These are phyloP conservation scores for Pneumocystis murina DNA, from an alignment of 1,139 yeast genomes.

Conservation along the genomic window DNA sequence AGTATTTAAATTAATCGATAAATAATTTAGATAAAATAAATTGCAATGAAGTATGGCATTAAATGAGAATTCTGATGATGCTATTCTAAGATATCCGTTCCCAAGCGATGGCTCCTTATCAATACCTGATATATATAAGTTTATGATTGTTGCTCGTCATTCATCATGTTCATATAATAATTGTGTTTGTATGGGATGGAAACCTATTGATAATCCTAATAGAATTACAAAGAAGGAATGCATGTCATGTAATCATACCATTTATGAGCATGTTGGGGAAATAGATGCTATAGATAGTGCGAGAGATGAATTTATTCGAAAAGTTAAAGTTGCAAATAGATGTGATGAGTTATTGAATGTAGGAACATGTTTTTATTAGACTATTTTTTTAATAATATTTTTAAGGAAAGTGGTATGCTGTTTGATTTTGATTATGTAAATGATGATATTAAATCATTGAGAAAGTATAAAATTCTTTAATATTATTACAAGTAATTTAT, in stretches of 20 bases:
- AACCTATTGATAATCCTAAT: not conserved
- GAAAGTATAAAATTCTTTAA: constrained; percentile 2
- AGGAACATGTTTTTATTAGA: not conserved
- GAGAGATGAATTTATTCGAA: not conserved
- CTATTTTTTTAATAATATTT: not conserved
- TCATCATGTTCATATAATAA: constrained; percentile 5
- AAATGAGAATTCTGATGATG: not conserved
- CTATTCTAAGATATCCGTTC: not conserved
- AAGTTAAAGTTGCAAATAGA: constrained; percentile 8
- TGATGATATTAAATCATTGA: constrained; percentile 8
- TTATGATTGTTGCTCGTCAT: constrained; percentile 2
- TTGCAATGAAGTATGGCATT: not conserved
- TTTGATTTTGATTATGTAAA: constrained; percentile 6
- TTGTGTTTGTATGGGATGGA: constrained; percentile 3
- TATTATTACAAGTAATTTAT: not conserved
- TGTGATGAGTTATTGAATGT: constrained; percentile 7
- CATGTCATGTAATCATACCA: not conserved
- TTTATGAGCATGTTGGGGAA: constrained; percentile 1
- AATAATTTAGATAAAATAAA: constrained; percentile 10
- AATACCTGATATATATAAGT: not conserved
- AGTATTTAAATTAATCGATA: constrained; percentile 1
- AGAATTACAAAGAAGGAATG: not conserved
- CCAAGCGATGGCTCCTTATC: not conserved
- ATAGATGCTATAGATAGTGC: not conserved
- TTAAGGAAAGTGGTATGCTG: constrained; percentile 6